Base-by-base conservation (phyloP, 192 early-diverging fungal species). In the Coemansia sp. region DNA sequence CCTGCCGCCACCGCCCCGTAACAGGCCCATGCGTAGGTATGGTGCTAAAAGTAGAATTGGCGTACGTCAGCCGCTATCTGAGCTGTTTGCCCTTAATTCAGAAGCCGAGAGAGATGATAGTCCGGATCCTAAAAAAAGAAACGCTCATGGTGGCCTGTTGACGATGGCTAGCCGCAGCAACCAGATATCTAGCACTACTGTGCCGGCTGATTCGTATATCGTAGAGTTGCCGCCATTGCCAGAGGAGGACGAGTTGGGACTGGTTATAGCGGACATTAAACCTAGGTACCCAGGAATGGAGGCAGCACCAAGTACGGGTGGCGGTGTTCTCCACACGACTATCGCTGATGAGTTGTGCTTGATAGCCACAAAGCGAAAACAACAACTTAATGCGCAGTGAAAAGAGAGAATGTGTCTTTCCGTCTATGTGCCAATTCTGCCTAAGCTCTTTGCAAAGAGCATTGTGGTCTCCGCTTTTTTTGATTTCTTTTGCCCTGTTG, bases 1-100 rank as follows among this genome's bases (percentile, higher is more conserved):
- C 12, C 41, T 82, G 36, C 80, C 75, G n/a, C 80, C 80, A 13
- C 54, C 27, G 6, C 29, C 55, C 15, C 57, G 49, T n/a, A 51
- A 22, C 49, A 51, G 9, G 20, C 0, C 9, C n/a, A n/a, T 60
- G 47, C 47, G 47, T 20, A 51, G 5, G 57, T 60, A 60, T 33
- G 57, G 57, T 18, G 8, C 31, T 31, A 60, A 60, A 16, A 15
- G 57, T 8, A 33, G 57, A 36, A 36, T 16, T 18, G 57, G 29
- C 31, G 57, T 60, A 2, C 57, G 31, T 18, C 57, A 36, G 31
- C 57, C 57, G 31, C 33, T 60, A 18, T 31, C 57, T 34, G 57
- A 60, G 57, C 57, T 60, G 6, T 36, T 60, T 33, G 57, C 18
- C 16, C 29, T 16, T 2, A 34, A 60, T 60, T 60, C 57, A 6